Conservation (phyloP, 495 filamentous ascomycete species). For the Tuber indicum region DNA sequence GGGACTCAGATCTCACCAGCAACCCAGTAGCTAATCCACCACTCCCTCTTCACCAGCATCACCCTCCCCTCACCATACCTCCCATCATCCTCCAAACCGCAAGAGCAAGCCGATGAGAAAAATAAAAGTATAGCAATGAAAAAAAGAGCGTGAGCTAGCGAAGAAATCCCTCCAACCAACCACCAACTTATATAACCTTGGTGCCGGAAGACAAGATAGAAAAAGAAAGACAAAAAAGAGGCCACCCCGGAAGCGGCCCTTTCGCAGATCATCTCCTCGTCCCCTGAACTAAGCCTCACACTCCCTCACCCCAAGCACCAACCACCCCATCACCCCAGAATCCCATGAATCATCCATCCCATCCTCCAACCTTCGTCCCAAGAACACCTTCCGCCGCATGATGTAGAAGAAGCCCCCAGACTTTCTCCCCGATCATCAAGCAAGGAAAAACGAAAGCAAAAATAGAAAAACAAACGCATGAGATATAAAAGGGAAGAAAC, state of each 20-base stretch:
- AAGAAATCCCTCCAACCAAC: slow-evolving; percentile 5
- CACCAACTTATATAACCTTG: slow-evolving; percentile 6
- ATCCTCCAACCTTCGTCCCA: background rate
- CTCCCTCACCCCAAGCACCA: slow-evolving; percentile 11
- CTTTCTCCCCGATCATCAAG: slow-evolving; percentile 7
- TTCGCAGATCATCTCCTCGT: slow-evolving; percentile 25
- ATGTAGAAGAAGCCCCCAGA: background rate
- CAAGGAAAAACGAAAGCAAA: slow-evolving; percentile 13
- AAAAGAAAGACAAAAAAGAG: slow-evolving; percentile 27
- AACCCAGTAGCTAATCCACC: slow-evolving; percentile 3
- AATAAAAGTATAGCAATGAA: slow-evolving; percentile 8
- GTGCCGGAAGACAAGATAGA: slow-evolving; percentile 10
- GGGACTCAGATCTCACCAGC: background rate
- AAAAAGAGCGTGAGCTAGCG: slow-evolving; percentile 22
- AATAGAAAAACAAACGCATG: background rate
- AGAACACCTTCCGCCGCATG: background rate
- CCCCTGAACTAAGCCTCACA: background rate
- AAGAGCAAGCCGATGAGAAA: slow-evolving; percentile 10
- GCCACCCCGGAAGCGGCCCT: slow-evolving; percentile 38
- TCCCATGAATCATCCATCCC: slow-evolving; percentile 1
- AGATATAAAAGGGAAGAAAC: slow-evolving; percentile 34
- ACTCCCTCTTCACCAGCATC: slow-evolving; percentile 11
- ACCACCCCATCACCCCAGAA: slow-evolving; percentile 1
- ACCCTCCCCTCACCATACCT: slow-evolving; percentile 4
- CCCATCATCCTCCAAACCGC: slow-evolving; percentile 1